Evolutionary conservation across 192 early-diverging fungal genomes (phyloP), one percentile per base, ranked within the genome.

Genomic region (Entomortierella lignicola): DNA sequence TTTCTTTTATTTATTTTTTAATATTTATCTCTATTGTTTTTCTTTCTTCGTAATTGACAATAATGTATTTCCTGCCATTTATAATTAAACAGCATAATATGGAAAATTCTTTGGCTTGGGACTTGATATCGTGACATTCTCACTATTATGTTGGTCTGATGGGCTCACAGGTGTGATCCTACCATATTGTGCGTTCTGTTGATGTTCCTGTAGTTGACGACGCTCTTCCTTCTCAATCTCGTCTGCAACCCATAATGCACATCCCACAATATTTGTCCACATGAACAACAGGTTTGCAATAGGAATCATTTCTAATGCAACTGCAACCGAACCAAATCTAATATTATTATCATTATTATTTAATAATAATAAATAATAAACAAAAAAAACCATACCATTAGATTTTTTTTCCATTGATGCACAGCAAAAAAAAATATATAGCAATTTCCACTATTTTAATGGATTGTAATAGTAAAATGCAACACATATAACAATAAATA

Each of bases 181-280:
- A 17, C 18, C 18, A 21, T 26, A 39, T 34, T 58, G 62, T 20
- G 44, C 55, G 23, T 41, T 64, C 39, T 47, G 57, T 13, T 21
- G 53, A 26, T 29, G 57, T 13, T 21, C 32, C 29, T 31, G 30
- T 25, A n/a, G 52, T 37, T 66, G 63, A n/a, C 37, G 54, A 8
- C 64, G 55, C 25, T 74, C 72, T 18, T 66, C 58, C 31, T 48
- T 60, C 34, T 74, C 72, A 60, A 74, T 74, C 52, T 74, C 72
- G 52, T 74, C 72, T 25, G 72, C 72, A 2, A 74, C 72, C 72
- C 72, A 74, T 2, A 74, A 23, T 29, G 72, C 72, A n/a, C 63
- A 65, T 7, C 89, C 89, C 1, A 92, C 85, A 62, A 88, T 82
- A 50, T 92, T 92, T 11, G 91, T 92, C 84, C 90, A 91, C 80